phyloP scores from a whole-genome alignment of 2,329 filamentous ascomycete genomes.

The Ambrosiella xylebori region DNA sequence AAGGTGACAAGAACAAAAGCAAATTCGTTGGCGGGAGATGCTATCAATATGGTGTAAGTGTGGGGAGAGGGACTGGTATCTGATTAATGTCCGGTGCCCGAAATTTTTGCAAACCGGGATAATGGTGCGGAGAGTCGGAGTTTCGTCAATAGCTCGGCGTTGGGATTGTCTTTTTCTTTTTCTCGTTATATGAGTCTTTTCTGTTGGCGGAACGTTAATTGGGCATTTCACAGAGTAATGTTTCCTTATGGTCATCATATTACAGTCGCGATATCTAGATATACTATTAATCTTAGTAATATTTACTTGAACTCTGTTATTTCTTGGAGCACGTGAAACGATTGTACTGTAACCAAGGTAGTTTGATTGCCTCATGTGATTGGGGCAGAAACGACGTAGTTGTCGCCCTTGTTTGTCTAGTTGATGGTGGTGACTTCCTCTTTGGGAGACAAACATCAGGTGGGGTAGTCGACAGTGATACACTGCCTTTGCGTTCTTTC shows the following conservation, averaged over 20 bases:
- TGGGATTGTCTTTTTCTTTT: not conserved
- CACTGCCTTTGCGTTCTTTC: too few relatives aligned
- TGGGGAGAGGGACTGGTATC: not conserved
- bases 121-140: not conserved
- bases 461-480: too few relatives aligned
- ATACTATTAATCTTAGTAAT: not conserved
- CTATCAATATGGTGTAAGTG: not conserved
- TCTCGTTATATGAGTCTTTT: not conserved
- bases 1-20: constrained; percentile 35
- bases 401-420: too few relatives aligned
- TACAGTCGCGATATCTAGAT: not conserved
- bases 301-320: not conserved
- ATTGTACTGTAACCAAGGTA: too few relatives aligned
- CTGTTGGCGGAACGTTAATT: not conserved
- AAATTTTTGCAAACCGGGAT: not conserved
- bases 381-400: too few relatives aligned
- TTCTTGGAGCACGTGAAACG: too few relatives aligned
- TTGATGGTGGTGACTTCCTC: too few relatives aligned
- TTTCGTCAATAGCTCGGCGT: not conserved
- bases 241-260: not conserved
- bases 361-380: too few relatives aligned
- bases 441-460: too few relatives aligned
- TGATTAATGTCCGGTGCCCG: not conserved
- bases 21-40: not conserved
- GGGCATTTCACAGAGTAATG: not conserved